A percentile compares a stretch with the other conserved stretches of the same genome.
phyloP scores from a whole-genome alignment of 306 rosid genomes.

The Clitoria ternatea region DNA sequence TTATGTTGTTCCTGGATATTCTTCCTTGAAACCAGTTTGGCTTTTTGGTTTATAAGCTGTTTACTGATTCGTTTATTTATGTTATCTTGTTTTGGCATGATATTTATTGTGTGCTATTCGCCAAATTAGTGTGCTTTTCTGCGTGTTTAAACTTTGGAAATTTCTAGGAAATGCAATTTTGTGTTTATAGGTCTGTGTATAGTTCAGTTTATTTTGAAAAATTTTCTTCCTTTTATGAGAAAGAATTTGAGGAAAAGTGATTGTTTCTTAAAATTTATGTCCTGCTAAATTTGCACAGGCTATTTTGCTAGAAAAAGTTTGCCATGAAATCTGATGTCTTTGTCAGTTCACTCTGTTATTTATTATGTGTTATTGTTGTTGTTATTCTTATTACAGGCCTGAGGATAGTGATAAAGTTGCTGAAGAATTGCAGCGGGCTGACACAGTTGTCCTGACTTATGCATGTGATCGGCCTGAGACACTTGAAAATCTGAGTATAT shows the following conservation, averaged over 20 bases:
- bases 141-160: too few relatives aligned
- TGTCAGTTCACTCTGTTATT: background rate
- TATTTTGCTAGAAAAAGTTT: background rate
- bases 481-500: slow-evolving; percentile 72
- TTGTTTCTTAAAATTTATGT: background rate
- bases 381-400: slow-evolving; percentile 36
- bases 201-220: background rate
- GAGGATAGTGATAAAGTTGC: slow-evolving; percentile 82
- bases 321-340: background rate
- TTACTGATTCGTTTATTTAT: background rate
- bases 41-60: background rate
- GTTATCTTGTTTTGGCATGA: background rate
- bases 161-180: background rate
- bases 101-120: background rate
- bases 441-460: slow-evolving; percentile 89
- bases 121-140: background rate
- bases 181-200: background rate
- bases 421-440: slow-evolving; percentile 91
- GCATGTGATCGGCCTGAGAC: slow-evolving; percentile 90
- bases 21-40: background rate
- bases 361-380: background rate
- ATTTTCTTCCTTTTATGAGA: background rate
- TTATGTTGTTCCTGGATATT: background rate
- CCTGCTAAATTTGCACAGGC: background rate
- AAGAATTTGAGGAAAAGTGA: background rate